These are phyloP conservation scores for Rhizophagus prolifer DNA, from an alignment of 192 early-diverging fungal species.

Conservation along the genomic window DNA sequence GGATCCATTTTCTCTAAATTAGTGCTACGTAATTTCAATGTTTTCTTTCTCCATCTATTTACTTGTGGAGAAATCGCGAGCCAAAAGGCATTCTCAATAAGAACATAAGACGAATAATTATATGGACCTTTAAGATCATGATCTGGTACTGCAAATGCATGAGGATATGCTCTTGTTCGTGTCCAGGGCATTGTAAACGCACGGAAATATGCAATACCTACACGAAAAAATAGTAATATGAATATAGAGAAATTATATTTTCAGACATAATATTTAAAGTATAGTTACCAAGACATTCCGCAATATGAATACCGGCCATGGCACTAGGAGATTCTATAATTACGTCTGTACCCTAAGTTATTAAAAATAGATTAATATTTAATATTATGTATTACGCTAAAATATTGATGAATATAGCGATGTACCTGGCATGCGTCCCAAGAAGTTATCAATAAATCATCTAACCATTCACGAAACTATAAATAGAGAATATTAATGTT, in stretches of 20 bases:
- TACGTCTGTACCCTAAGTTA: constrained; percentile 51
- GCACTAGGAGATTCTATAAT: constrained; percentile 69
- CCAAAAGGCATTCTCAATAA: constrained; percentile 73
- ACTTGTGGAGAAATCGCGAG: constrained; percentile 54
- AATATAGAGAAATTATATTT: neutral
- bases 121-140: constrained; percentile 46
- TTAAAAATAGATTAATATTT: neutral
- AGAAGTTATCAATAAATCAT: constrained; percentile 54
- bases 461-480: constrained; percentile 66
- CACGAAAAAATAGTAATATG: neutral
- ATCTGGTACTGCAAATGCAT: constrained; percentile 64
- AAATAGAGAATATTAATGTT: neutral
- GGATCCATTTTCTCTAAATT: constrained; percentile 52
- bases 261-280: neutral
- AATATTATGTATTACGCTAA: neutral
- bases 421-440: constrained; percentile 54
- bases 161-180: constrained; percentile 69
- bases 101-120: constrained; percentile 67
- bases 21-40: constrained; percentile 47
- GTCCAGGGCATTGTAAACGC: constrained; percentile 79
- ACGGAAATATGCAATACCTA: constrained; percentile 61
- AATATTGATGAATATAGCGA: neutral
- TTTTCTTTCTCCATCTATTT: constrained; percentile 56
- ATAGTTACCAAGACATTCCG: constrained; percentile 50
- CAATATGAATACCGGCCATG: constrained; percentile 70